Evolutionary conservation across 1,139 yeast species (phyloP), one percentile per base, ranked within the genome.

Genomic region (Pichia sp.): DNA sequence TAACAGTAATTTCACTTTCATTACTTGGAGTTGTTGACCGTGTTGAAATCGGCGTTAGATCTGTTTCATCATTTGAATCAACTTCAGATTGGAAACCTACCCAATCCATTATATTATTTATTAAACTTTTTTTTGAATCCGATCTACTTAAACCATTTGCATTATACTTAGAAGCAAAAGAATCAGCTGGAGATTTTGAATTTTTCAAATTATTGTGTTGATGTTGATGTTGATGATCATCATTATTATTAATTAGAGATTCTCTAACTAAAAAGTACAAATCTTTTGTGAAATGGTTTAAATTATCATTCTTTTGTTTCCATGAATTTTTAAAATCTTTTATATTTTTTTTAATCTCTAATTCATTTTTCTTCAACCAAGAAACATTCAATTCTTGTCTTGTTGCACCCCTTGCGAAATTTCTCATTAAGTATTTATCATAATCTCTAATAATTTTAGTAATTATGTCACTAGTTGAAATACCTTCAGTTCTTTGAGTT

Each of bases 381-480:
- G 96, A 85, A 24, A 92, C 97, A 64, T 92, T 92, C 59, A 92
- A 77, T 62, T 92, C 98, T 66, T 92, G 88, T 63, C 98, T 78
- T 3, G 97, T 86, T 11, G 97, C 97, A 46, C 98, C 98, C 56
- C 98, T 79, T 13, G 96, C 96, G 68, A 92, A 92, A 68, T 92
- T 92, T 65, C 98, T 79, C 92, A 90, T 85, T 66, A 92, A 73
- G 67, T 92, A 92, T 71, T 90, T 89, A 72, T 92, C 98, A 68
- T 92, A 92, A 68, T 92, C 97, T 59, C 94, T 79, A 58, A 92
- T 90, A 60, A 92, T 87, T 64, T 86, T 88, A 52, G 97, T 90
- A 61, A 92, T 92, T 56, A 92, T 92, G 66, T 92, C 97, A 39
- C 96, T 85, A 0, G 98, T 92, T 13, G 96, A 86, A 43, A 92